These are phyloP conservation scores for Phytophthora lateralis DNA, from an alignment of 352 stramenopile species.

Conservation along the genomic window DNA sequence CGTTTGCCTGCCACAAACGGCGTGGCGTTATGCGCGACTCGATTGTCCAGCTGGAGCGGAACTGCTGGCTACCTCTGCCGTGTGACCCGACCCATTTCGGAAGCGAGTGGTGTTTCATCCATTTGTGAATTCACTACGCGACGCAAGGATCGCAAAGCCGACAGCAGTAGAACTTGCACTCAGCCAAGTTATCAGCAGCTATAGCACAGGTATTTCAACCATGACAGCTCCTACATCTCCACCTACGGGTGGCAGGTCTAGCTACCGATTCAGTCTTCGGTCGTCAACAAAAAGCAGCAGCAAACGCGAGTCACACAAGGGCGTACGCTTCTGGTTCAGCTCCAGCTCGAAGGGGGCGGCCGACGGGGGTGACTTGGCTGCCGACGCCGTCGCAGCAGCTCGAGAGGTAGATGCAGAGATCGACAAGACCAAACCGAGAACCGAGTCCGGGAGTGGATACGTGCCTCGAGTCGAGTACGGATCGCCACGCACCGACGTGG, in stretches of 20 bases:
- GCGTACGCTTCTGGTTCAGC: slow-evolving; percentile 35
- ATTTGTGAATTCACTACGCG: slow-evolving; percentile 26
- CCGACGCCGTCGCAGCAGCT: slow-evolving; percentile 18
- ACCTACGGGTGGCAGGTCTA: slow-evolving; percentile 2
- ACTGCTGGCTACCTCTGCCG: slow-evolving; percentile 26
- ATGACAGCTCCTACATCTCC: slow-evolving; percentile 20
- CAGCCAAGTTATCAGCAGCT: background rate
- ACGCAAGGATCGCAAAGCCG: too few species aligned
- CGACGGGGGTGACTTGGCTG: slow-evolving; percentile 3
- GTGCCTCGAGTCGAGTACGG: slow-evolving; percentile 24
- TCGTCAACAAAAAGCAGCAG: slow-evolving; percentile 21
- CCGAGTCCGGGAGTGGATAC: slow-evolving; percentile 9
- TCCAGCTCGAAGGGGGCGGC: slow-evolving; percentile 10
- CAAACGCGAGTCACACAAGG: slow-evolving; percentile 19
- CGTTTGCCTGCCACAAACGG: slow-evolving; percentile 18
- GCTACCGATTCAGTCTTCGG: slow-evolving; percentile 25
- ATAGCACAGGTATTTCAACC: slow-evolving; percentile 1
- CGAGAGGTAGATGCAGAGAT: slow-evolving; percentile 16
- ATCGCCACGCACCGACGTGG: slow-evolving; percentile 2
- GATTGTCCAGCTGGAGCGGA: slow-evolving; percentile 21
- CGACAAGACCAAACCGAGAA: slow-evolving; percentile 14
- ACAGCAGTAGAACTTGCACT: background rate
- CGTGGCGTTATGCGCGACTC: slow-evolving; percentile 17
- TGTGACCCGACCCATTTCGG: background rate
- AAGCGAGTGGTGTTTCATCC: slow-evolving; percentile 3